Conservation (phyloP, 2,329 filamentous ascomycete genomes). For the Alternaria incomplexa region DNA sequence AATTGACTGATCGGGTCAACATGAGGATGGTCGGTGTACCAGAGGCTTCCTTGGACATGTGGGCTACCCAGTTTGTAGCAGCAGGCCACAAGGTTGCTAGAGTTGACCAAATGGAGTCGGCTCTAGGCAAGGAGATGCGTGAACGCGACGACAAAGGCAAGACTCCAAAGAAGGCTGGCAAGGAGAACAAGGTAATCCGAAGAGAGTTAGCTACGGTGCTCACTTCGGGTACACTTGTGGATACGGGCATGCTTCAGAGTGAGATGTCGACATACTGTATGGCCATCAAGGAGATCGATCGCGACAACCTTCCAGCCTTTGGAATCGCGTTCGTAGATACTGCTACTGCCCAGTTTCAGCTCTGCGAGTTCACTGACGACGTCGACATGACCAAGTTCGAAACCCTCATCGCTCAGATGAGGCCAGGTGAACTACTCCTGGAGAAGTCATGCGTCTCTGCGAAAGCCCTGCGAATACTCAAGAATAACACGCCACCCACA, state of each 20-base stretch:
- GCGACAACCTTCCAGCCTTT: slow-evolving; percentile 79
- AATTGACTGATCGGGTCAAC: slow-evolving; percentile 96
- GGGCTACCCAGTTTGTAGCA: slow-evolving; percentile 97
- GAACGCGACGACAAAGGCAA: slow-evolving; percentile 71
- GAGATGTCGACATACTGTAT: slow-evolving; percentile 98
- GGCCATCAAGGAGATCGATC: slow-evolving; percentile 77
- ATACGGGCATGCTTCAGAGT: slow-evolving; percentile 95
- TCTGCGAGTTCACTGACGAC: slow-evolving; percentile 93
- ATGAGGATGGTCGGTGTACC: slow-evolving; percentile 99
- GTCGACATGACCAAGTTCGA: slow-evolving; percentile 95
- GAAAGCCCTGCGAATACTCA: slow-evolving; percentile 90
- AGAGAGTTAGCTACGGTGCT: slow-evolving; percentile 90
- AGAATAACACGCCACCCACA: slow-evolving; percentile 91
- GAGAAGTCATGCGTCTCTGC: slow-evolving; percentile 83
- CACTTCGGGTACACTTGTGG: slow-evolving; percentile 90
- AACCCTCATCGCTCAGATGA: slow-evolving; percentile 91
- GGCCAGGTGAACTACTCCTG: slow-evolving; percentile 84
- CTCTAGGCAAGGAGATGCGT: slow-evolving; percentile 97
- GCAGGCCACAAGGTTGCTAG: slow-evolving; percentile 97
- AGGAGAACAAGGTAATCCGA: slow-evolving; percentile 88
- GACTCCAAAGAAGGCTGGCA: slow-evolving; percentile 58
- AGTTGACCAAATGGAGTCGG: slow-evolving; percentile 96
- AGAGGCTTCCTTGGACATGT: slow-evolving; percentile 92
- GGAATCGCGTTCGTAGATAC: slow-evolving; percentile 95
- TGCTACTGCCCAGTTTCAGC: slow-evolving; percentile 90